phyloP scores from a whole-genome alignment of 768 basidiomycete species.

The Lyophyllum semitale region DNA sequence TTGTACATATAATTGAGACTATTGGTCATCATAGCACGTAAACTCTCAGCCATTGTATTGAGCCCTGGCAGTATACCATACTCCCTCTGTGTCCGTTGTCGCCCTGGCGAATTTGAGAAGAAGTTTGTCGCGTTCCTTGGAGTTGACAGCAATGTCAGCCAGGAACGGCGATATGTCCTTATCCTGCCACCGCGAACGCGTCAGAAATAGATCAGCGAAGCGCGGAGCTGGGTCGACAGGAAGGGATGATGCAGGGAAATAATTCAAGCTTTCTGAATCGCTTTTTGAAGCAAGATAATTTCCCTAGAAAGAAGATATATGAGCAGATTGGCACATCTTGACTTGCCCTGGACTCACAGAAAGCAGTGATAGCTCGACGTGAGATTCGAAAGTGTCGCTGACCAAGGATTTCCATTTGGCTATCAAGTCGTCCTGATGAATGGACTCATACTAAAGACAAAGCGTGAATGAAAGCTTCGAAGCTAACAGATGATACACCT shows the following conservation, averaged over 20 bases:
- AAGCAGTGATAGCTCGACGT: constrained; percentile 67
- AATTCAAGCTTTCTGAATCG: constrained; percentile 47
- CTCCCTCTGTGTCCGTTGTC: constrained; percentile 63
- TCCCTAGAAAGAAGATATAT: constrained; percentile 51
- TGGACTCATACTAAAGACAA: constrained; percentile 55
- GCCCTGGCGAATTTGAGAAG: constrained; percentile 85
- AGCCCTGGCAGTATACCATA: constrained; percentile 75
- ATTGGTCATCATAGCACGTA: background rate
- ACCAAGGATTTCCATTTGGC: constrained; percentile 70
- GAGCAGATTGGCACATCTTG: background rate
- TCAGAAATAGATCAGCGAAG: constrained; percentile 88
- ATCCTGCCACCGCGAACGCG: constrained; percentile 71
- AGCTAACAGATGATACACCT: constrained; percentile 4
- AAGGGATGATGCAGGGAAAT: constrained; percentile 76
- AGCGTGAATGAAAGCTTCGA: background rate
- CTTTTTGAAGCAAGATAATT: constrained; percentile 62
- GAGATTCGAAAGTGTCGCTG: constrained; percentile 73
- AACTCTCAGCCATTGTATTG: constrained; percentile 51
- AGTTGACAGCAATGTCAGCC: constrained; percentile 76
- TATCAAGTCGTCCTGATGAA: constrained; percentile 58
- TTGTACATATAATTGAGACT: no score
- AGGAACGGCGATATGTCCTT: constrained; percentile 86
- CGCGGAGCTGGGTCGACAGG: constrained; percentile 78
- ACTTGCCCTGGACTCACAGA: constrained; percentile 45
- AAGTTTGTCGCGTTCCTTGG: constrained; percentile 86